These are phyloP conservation scores for Phaseolus coccineus DNA, from an alignment of 331 rosid genomes.

Conservation along the genomic window DNA sequence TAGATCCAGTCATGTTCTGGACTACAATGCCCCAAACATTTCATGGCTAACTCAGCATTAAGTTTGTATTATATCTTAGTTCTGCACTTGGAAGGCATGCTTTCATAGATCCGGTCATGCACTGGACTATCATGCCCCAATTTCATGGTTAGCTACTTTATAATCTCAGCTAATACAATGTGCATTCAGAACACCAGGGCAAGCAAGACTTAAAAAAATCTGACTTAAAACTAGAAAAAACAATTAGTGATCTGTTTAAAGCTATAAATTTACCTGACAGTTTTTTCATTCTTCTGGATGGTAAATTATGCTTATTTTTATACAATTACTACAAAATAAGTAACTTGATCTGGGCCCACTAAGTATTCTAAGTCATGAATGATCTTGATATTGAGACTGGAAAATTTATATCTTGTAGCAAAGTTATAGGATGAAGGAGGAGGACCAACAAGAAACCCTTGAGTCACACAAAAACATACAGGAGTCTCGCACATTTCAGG, in stretches of 20 bases:
- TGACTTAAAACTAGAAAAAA: conserved; percentile 14
- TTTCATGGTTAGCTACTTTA: background rate
- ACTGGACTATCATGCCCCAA: conserved; percentile 24
- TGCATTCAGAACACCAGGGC: background rate
- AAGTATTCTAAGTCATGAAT: background rate
- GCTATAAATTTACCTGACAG: background rate
- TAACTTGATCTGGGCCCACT: background rate
- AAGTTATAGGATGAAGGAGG: conserved; percentile 7
- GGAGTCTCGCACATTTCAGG: background rate
- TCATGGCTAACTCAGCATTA: background rate
- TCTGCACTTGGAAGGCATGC: conserved; percentile 16
- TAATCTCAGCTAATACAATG: conserved; percentile 12
- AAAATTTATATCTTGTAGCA: conserved; percentile 12
- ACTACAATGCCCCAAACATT: conserved; percentile 28
- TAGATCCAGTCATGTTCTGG: conserved; percentile 10
- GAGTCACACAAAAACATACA: conserved; percentile 2
- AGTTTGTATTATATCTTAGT: conserved; percentile 22
- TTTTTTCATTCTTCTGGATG: background rate
- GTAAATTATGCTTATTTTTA: conserved; percentile 5
- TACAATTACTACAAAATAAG: background rate
- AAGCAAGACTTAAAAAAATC: background rate
- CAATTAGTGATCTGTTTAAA: conserved; percentile 10
- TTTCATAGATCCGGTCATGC: conserved; percentile 7
- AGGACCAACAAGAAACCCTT: background rate
- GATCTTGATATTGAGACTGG: conserved; percentile 14